phyloP scores from a whole-genome alignment of 805 yeast genomes.

The Scheffersomyces coipomensis region DNA sequence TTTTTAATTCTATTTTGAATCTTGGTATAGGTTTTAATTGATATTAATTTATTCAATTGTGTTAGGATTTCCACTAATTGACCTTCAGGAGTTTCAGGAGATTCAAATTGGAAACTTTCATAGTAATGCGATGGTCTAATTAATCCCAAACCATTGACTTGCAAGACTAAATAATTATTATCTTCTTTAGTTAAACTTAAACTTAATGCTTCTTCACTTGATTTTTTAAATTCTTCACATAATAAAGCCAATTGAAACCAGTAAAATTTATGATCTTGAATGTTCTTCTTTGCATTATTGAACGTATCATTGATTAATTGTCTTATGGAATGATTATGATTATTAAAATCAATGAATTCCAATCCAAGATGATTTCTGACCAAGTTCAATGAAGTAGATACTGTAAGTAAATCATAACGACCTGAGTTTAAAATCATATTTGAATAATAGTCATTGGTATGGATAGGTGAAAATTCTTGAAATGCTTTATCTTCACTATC shows the following conservation, averaged over 20 bases:
- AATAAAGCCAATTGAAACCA: constrained; percentile 72
- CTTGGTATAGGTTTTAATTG: constrained; percentile 22
- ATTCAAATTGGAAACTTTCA: constrained; percentile 18
- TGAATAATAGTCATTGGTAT: constrained; percentile 37
- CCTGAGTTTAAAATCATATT: constrained; percentile 50
- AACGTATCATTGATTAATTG: constrained; percentile 25
- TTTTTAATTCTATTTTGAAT: constrained; percentile 6
- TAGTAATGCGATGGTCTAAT: constrained; percentile 30
- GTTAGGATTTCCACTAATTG: constrained; percentile 19
- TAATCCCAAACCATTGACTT: constrained; percentile 32
- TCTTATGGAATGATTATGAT: constrained; percentile 19
- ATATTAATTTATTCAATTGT: constrained; percentile 21
- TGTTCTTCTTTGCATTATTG: constrained; percentile 3
- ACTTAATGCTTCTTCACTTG: constrained; percentile 58
- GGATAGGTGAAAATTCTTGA: constrained; percentile 22
- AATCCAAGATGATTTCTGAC: constrained; percentile 39
- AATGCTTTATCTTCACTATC: constrained; percentile 8
- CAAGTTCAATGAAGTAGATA: constrained; percentile 53
- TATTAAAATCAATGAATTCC: not conserved
- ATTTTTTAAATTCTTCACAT: constrained; percentile 67
- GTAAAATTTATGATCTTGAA: constrained; percentile 34
- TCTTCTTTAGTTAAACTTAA: constrained; percentile 23
- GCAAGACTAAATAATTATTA: constrained; percentile 18
- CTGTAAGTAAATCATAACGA: constrained; percentile 45
- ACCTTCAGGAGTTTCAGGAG: constrained; percentile 8